These are phyloP conservation scores for Citrullus colocynthis DNA, from an alignment of 306 rosid species.

Conservation along the genomic window DNA sequence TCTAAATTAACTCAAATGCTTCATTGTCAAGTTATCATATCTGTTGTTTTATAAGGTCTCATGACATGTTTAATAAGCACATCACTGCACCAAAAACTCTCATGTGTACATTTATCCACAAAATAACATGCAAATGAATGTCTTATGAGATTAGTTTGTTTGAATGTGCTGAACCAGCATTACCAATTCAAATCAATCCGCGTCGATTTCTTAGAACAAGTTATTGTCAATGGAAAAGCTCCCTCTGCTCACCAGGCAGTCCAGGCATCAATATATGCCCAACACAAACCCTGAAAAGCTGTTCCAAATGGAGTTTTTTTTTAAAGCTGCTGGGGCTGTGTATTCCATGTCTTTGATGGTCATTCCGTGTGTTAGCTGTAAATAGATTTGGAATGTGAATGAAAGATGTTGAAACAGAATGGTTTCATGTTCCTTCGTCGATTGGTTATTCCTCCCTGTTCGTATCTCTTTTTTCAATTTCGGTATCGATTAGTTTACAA, in stretches of 20 bases:
- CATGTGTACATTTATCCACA: background rate
- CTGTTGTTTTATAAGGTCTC: background rate
- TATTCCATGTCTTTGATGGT: background rate
- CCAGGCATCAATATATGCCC: slow-evolving; percentile 55
- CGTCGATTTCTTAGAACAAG: slow-evolving; percentile 74
- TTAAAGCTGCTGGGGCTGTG: background rate
- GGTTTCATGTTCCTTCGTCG: no score
- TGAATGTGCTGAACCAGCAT: slow-evolving; percentile 26
- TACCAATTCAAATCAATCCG: slow-evolving; percentile 76
- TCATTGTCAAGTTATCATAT: background rate
- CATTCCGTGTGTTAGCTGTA: background rate
- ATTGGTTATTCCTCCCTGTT: no score
- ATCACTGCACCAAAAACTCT: background rate
- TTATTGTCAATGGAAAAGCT: slow-evolving; percentile 79
- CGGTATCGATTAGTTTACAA: no score
- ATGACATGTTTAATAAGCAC: background rate
- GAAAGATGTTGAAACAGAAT: no score
- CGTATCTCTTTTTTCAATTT: no score
- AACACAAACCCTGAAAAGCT: slow-evolving; percentile 51
- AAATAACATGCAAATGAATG: background rate
- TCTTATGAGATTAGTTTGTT: background rate
- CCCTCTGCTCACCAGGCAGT: slow-evolving; percentile 49
- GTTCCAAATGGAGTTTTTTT: background rate
- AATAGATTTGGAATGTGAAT: slow-evolving; percentile 5
- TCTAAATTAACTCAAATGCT: background rate